phyloP scores from a whole-genome alignment of 2,329 filamentous ascomycete genomes.

The Fusarium sp. region DNA sequence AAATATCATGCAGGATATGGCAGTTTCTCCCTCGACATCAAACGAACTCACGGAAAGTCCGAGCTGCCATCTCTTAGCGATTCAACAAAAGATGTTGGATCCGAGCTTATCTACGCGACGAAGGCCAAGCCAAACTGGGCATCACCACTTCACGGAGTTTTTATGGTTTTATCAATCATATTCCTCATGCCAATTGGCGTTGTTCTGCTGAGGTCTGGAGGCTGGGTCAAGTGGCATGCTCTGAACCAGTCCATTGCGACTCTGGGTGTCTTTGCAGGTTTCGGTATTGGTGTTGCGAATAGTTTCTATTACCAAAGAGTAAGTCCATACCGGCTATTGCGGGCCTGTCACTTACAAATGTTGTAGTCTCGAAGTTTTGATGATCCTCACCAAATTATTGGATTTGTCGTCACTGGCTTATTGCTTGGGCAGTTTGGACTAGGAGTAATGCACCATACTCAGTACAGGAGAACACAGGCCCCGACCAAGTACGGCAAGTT shows the following conservation, averaged over 20 bases:
- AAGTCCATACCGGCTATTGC: constrained; percentile 27
- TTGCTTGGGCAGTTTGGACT: constrained; percentile 62
- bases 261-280: constrained; percentile 57
- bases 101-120: constrained; percentile 44
- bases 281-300: constrained; percentile 60
- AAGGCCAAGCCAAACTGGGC: constrained; percentile 49
- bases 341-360: constrained; percentile 8
- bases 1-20: constrained; percentile 63
- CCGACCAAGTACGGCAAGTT: constrained; percentile 60
- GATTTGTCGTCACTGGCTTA: constrained; percentile 60
- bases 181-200: constrained; percentile 65
- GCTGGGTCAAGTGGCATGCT: constrained; percentile 63
- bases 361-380: constrained; percentile 60
- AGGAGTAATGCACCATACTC: constrained; percentile 63
- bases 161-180: constrained; percentile 66
- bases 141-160: constrained; percentile 54
- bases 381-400: constrained; percentile 65
- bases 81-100: constrained; percentile 47
- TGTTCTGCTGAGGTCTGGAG: constrained; percentile 59
- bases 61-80: constrained; percentile 50
- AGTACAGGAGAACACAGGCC: constrained; percentile 58
- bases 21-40: constrained; percentile 63
- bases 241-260: constrained; percentile 60
- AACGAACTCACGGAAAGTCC: constrained; percentile 57
- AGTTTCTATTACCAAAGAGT: constrained; percentile 65